Evolutionary conservation across 2,329 filamentous ascomycete genomes (phyloP), one percentile per base, ranked within the genome.

Genomic region (Penicillium sp.): DNA sequence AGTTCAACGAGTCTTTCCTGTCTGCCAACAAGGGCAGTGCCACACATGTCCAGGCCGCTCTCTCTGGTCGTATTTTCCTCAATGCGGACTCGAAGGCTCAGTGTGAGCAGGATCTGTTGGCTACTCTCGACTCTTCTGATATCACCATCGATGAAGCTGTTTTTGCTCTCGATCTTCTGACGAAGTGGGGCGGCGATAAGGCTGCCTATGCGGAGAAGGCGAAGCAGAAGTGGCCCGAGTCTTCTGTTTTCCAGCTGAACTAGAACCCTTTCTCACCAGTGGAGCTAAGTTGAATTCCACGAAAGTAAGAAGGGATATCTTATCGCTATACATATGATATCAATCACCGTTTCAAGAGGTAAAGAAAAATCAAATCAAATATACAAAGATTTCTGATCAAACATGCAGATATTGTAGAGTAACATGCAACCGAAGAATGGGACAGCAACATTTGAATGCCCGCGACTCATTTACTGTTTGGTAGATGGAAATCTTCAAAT

Each of bases 1-100:
- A 84, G 61, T 83, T 82, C 75, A 93, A 92, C 72, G 78, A 86
- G 37, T 81, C 84, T 22, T 93, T 86, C 72, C 73, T 86, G 18
- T 70, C 80, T 41, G 79, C 82, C 62, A 81, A 93, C 76, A 83
- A 84, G 62, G 72, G 80, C 53, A 89, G 85, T 69, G 77, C 84
- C 6, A 61, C 77, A 15, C 85, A 90, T 67, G 77, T 87, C 3
- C 82, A 89, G 53, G 82, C 87, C 2, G 86, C 80, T 33, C 81
- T 90, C 52, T 82, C 82, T 53, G 81, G 81, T 23, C 82, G 83
- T 58, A 81, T 81, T 56, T 63, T 85, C 1, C 75, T 92, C 18
- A 83, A 85, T 35, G 73, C 79, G 12, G 82, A 81, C 43, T 81
- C 84, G 31, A 79, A 82, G 66, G 66, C 76, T 2, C 77, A 82